Base-by-base conservation (phyloP, 257 asterid species). In the Nicotiana benthamiana region DNA sequence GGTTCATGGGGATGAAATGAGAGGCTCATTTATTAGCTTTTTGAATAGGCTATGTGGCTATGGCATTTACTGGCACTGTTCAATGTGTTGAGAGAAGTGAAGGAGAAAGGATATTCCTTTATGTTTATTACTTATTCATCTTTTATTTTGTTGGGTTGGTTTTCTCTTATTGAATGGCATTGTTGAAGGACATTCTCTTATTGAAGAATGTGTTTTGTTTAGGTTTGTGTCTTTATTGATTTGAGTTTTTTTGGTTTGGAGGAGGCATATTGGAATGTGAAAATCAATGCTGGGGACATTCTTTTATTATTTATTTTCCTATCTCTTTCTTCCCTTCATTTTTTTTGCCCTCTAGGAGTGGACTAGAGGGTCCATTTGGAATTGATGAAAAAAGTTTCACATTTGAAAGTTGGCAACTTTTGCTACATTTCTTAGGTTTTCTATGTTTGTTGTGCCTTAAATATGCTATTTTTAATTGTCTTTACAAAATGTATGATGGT, bases 331-430 rank as follows among this genome's bases (percentile, higher is more conserved):
- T 70, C 3, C 0, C 32, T 10, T 53, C 2, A 9, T 1, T 4
- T 53, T 4, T 4, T 24, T 4, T n/a, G 15, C 30, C 30, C 16
- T 61, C 8, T 61, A 1, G 68, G 68, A 74, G 78, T 70, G 77
- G 27, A 48, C 52, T 30, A 36, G 18, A 3, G 74, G 53, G 60
- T 26, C 22, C 60, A 22, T 72, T 72, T 46, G 5, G 22, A 72
- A 46, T 72, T 72, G 77, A 72, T 72, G 60, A 72, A 27, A 68
- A 72, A 72, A 46, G 57, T 18, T 72, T 48, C 20, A 74, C 40
- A 74, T 74, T 74, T 74, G 61, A 48, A 74, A 74, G 78, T 48
- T 48, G 78, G 61, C 61, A 74, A 48, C 78, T 74, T 74, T 74
- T 74, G 78, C 17, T 24, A 74, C 78, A 74, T 48, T 48, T 74